Evolutionary conservation across 768 basidiomycete genomes (phyloP).

Genomic region (Scleroderma bovista): DNA sequence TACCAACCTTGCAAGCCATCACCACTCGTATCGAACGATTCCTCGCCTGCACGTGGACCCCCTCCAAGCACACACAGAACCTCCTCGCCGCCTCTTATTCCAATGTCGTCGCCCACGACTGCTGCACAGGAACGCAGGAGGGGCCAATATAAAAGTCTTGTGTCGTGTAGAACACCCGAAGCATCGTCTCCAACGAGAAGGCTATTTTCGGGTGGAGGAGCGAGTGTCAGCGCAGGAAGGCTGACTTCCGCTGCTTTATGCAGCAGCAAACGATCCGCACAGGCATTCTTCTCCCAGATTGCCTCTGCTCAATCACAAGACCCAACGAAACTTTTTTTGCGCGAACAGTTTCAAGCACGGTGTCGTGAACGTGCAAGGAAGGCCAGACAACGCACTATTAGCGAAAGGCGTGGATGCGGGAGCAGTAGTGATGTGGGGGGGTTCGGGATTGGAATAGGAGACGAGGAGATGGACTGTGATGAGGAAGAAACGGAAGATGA

Average conservation of each 20-base stretch:
- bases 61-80: background rate
- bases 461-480: constrained; percentile 43
- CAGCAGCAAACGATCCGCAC: background rate
- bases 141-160: background rate
- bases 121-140: background rate
- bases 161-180: background rate
- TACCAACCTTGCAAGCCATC: background rate
- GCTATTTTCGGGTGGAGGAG: background rate
- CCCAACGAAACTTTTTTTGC: constrained; percentile 49
- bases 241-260: too few species aligned
- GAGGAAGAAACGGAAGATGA: constrained; percentile 55
- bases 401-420: constrained; percentile 37
- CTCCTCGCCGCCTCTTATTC: background rate
- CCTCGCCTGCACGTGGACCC: background rate
- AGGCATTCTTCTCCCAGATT: background rate
- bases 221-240: too few species aligned
- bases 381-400: constrained; percentile 40
- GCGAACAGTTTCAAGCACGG: constrained; percentile 54
- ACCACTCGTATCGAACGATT: background rate
- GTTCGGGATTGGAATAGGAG: constrained; percentile 26
- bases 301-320: constrained; percentile 23
- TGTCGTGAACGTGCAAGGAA: constrained; percentile 52
- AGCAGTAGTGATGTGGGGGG: constrained; percentile 36
- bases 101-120: background rate
- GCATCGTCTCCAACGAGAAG: background rate